A percentile compares a stretch with the other conserved stretches of the same genome.
Evolutionary conservation across 148 eudicot genomes (phyloP).

Genomic region (Rhododendron henanense): DNA sequence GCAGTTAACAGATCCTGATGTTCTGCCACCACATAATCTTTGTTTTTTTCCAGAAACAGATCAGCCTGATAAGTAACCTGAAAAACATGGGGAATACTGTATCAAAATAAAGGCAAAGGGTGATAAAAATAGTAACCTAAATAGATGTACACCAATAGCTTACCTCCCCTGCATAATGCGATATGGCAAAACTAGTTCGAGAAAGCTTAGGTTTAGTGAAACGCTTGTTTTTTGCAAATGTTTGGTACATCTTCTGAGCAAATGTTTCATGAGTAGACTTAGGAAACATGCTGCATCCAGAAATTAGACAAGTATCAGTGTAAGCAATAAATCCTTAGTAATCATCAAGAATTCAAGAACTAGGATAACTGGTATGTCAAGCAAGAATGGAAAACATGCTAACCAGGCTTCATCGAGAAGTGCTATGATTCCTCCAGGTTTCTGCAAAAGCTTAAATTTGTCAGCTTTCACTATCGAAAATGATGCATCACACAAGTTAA

Average conservation of each 20-base stretch:
- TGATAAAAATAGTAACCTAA: background rate
- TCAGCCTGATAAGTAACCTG: conserved; percentile 95
- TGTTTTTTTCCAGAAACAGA: conserved; percentile 92
- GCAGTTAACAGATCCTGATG: conserved; percentile 93
- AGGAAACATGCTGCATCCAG: conserved; percentile 87
- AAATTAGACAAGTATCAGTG: conserved; percentile 11
- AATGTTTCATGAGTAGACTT: conserved; percentile 97
- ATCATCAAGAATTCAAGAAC: background rate
- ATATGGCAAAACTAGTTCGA: conserved; percentile 88
- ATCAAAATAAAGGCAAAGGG: background rate
- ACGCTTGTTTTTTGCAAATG: conserved; percentile 77
- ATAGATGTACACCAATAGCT: background rate
- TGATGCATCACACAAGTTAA: background rate
- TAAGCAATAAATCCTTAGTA: background rate
- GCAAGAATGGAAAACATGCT: background rate
- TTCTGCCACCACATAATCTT: conserved; percentile 98
- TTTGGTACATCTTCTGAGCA: conserved; percentile 96
- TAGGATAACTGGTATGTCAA: background rate
- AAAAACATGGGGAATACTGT: conserved; percentile 14
- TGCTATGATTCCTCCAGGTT: conserved; percentile 98
- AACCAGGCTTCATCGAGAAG: conserved; percentile 99
- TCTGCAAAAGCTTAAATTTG: conserved; percentile 46
- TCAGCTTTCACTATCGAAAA: conserved; percentile 1
- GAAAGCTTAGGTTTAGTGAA: conserved; percentile 97
- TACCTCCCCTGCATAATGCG: conserved; percentile 99